Percentiles rank a stretch among this genome's conserved stretches.
phyloP scores from a whole-genome alignment of 2,329 filamentous ascomycete species.

The Fusarium metavorans region DNA sequence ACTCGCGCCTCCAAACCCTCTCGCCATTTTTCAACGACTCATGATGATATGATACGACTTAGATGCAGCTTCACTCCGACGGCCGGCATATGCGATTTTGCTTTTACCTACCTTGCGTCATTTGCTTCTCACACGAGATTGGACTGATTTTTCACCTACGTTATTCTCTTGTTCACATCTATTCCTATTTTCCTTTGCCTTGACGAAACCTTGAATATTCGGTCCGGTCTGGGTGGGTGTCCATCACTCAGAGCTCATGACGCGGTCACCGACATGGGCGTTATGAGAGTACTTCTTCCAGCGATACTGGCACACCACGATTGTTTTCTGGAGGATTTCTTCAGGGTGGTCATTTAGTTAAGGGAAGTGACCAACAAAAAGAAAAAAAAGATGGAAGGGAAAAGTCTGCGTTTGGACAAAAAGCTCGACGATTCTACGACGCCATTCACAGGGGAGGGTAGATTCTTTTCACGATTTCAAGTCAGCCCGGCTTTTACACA shows the following conservation, averaged over 20 bases:
- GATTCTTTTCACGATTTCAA: slow-evolving; percentile 4
- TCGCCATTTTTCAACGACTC: slow-evolving; percentile 36
- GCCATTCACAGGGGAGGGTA: slow-evolving; percentile 14
- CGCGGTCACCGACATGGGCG: not conserved
- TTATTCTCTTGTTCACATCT: not conserved
- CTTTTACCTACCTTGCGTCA: not conserved
- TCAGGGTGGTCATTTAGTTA: not conserved
- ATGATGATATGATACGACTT: slow-evolving; percentile 42
- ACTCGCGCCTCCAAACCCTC: slow-evolving; percentile 20
- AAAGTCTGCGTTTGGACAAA: slow-evolving; percentile 14
- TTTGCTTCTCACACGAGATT: slow-evolving; percentile 18
- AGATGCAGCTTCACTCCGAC: slow-evolving; percentile 40
- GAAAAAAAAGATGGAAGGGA: slow-evolving; percentile 3
- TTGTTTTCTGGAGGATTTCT: not conserved
- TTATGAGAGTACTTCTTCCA: not conserved
- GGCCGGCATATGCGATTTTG: slow-evolving; percentile 26
- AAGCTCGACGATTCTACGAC: slow-evolving; percentile 13
- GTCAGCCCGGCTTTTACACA: not conserved
- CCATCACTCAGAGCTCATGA: not conserved
- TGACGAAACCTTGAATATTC: not conserved
- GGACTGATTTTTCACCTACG: slow-evolving; percentile 10
- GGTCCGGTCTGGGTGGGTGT: not conserved
- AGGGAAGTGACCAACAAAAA: not conserved
- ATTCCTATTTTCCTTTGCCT: not conserved
- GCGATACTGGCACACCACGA: not conserved